Conservation (phyloP, 140 eudicot species). For the Flaveria floridana region DNA sequence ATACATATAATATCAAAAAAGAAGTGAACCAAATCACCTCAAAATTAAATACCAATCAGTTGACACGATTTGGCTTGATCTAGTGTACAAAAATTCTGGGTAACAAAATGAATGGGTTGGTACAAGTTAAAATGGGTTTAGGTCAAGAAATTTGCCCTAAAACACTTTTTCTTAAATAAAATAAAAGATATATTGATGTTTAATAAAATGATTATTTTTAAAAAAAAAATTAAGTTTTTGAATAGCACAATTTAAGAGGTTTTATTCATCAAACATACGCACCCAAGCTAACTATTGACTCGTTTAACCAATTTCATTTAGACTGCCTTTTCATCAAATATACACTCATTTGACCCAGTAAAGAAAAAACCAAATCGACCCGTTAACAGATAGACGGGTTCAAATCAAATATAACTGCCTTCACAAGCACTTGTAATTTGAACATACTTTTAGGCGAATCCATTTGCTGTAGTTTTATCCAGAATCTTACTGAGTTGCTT, state of each 20-base stretch:
- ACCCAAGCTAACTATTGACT: not conserved
- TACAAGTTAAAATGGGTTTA: too few relatives aligned
- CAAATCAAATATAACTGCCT: not conserved
- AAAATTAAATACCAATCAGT: slow-evolving; percentile 3
- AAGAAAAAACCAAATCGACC: not conserved
- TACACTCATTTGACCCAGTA: not conserved
- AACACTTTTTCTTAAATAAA: not conserved
- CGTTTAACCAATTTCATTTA: not conserved
- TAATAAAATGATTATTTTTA: not conserved
- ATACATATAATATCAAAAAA: not conserved
- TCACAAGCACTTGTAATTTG: not conserved
- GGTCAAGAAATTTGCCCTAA: not conserved
- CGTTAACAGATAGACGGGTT: not conserved
- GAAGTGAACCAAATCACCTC: not conserved
- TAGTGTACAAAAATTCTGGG: not conserved
- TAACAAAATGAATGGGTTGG: not conserved
- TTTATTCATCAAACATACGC: not conserved
- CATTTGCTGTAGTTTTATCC: slow-evolving; percentile 14
- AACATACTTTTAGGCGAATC: slow-evolving; percentile 22
- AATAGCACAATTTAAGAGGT: not conserved
- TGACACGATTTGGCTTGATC: not conserved
- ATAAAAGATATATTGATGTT: not conserved
- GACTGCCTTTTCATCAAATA: not conserved
- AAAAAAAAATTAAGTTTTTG: not conserved
- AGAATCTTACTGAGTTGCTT: slow-evolving; percentile 58